phyloP scores from a whole-genome alignment of 2,329 filamentous ascomycete genomes.

The Pseudocercospora cruenta region DNA sequence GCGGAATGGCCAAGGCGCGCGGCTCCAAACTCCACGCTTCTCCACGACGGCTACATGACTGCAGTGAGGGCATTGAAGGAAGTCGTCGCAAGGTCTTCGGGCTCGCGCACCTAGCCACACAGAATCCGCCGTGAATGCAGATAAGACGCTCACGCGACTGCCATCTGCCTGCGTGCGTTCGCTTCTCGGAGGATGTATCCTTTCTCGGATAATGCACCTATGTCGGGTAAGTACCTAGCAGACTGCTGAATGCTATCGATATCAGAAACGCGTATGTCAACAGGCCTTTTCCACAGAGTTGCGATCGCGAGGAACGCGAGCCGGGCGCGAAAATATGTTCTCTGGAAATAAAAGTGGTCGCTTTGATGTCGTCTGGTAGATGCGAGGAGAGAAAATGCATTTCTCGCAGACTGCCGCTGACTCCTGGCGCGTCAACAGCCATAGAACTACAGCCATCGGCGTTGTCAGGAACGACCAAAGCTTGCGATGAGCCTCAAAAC shows the following conservation, averaged over 20 bases:
- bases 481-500: too few species aligned
- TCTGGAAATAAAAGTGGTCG: neutral
- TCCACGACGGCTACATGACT: neutral
- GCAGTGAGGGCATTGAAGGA: neutral
- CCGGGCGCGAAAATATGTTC: neutral
- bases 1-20: neutral
- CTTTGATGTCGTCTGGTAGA: neutral
- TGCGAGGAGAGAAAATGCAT: neutral
- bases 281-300: neutral
- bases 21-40: slow-evolving; percentile 1
- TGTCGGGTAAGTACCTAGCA: neutral
- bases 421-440: too few species aligned
- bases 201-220: neutral
- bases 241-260: neutral
- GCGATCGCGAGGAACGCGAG: neutral
- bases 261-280: neutral
- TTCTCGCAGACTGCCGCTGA: too few species aligned
- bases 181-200: neutral
- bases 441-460: too few species aligned
- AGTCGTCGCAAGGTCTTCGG: neutral
- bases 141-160: neutral
- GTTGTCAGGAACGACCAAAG: too few species aligned
- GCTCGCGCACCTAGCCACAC: neutral
- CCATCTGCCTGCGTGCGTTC: neutral
- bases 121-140: neutral